Percentiles rank a stretch among this genome's conserved stretches.
These are phyloP conservation scores for Pythium brassicae DNA, from an alignment of 352 stramenopile genomes.

Conservation along the genomic window DNA sequence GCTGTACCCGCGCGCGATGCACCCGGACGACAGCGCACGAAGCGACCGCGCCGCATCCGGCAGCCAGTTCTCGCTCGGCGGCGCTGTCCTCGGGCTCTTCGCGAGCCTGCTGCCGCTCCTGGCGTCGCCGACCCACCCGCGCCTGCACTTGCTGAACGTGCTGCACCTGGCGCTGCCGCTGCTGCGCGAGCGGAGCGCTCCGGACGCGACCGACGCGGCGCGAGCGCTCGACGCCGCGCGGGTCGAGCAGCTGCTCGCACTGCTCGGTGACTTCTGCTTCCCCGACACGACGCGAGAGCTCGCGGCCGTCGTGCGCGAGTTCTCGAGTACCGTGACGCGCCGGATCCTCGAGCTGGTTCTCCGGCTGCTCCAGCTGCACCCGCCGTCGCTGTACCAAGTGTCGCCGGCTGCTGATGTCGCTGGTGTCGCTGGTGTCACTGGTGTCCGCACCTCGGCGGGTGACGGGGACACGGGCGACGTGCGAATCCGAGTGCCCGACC, in stretches of 20 bases:
- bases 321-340: constrained; percentile 3
- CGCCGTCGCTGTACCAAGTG: constrained; percentile 25
- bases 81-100: constrained; percentile 37
- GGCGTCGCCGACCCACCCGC: constrained; percentile 34
- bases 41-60: not conserved
- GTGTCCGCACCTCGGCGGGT: not conserved
- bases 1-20: constrained; percentile 29
- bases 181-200: constrained; percentile 17
- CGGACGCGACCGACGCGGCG: too few relatives aligned
- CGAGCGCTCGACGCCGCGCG: constrained; percentile 9
- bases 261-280: constrained; percentile 31
- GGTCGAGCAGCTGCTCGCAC: constrained; percentile 33
- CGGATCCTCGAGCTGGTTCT: constrained; percentile 36
- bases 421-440: not conserved
- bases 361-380: constrained; percentile 27
- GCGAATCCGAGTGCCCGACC: constrained; percentile 22
- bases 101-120: constrained; percentile 48
- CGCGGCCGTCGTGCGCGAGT: not conserved
- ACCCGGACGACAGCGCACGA: constrained; percentile 3
- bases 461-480: not conserved
- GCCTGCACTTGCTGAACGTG: constrained; percentile 57
- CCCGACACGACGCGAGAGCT: constrained; percentile 3
- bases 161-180: constrained; percentile 28
- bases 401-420: not conserved
- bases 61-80: constrained; percentile 33